phyloP scores from a whole-genome alignment of 352 stramenopile genomes.

The Globisporangium carolinianum region DNA sequence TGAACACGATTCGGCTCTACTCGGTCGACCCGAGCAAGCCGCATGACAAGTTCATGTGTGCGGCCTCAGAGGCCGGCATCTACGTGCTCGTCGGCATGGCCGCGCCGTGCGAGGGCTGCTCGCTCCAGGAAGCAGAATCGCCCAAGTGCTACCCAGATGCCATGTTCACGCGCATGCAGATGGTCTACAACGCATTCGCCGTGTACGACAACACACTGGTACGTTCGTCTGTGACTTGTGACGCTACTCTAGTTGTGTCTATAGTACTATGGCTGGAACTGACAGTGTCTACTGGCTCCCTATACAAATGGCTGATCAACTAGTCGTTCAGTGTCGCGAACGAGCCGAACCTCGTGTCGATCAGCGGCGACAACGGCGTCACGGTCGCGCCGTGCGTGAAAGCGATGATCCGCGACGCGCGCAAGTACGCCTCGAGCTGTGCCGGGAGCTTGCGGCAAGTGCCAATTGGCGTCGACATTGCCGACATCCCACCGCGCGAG shows the following conservation, averaged over 20 bases:
- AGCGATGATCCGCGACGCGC: conserved; percentile 35
- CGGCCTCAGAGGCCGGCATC: conserved; percentile 35
- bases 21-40: conserved; percentile 46
- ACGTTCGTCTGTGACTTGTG: background rate
- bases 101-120: conserved; percentile 30
- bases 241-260: background rate
- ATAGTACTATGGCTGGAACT: background rate
- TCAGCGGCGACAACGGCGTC: conserved; percentile 16
- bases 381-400: conserved; percentile 41
- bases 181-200: conserved; percentile 50
- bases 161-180: conserved; percentile 31
- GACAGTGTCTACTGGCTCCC: background rate
- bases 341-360: conserved; percentile 41
- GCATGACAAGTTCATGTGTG: conserved; percentile 80
- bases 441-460: conserved; percentile 22
- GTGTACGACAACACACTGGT: conserved; percentile 51
- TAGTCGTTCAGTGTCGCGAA: conserved; percentile 37
- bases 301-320: too few relatives aligned
- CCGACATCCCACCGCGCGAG: conserved; percentile 31
- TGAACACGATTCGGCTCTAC: conserved; percentile 72
- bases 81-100: conserved; percentile 48
- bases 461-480: conserved; percentile 43
- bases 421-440: conserved; percentile 35
- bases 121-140: conserved; percentile 22
- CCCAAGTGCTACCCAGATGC: conserved; percentile 40